phyloP scores from a whole-genome alignment of 345 rosid species.

The Brassica incana region DNA sequence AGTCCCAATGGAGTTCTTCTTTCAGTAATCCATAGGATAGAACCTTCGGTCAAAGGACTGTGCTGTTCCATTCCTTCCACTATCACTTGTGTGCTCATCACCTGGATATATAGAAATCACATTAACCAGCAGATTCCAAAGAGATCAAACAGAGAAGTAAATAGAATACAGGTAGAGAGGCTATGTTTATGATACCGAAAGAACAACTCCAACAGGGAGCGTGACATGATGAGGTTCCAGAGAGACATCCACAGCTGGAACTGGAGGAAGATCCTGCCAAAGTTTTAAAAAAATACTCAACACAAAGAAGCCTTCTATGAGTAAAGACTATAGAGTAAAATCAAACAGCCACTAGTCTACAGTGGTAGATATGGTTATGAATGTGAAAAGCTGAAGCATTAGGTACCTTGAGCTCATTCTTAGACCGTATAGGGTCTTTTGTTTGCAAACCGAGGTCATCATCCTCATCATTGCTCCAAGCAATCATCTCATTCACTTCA shows the following conservation, averaged over 20 bases:
- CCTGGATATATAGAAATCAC: slow-evolving; percentile 45
- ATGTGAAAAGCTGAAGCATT: slow-evolving; percentile 18
- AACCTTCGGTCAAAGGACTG: slow-evolving; percentile 79
- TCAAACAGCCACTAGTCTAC: background rate
- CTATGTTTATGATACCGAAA: slow-evolving; percentile 52
- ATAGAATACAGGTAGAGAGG: slow-evolving; percentile 13
- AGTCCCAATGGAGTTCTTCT: slow-evolving; percentile 65
- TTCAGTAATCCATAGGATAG: slow-evolving; percentile 82
- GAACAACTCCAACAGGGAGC: slow-evolving; percentile 78
- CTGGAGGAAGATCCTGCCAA: slow-evolving; percentile 76
- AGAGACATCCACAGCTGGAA: slow-evolving; percentile 61
- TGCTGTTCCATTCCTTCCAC: slow-evolving; percentile 86
- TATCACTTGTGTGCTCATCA: slow-evolving; percentile 69
- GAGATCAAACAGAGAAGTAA: slow-evolving; percentile 18
- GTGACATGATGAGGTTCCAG: slow-evolving; percentile 67
- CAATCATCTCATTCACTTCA: slow-evolving; percentile 48
- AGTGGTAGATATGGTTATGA: background rate
- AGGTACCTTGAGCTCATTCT: slow-evolving; percentile 76
- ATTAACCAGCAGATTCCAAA: slow-evolving; percentile 5
- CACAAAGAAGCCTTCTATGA: background rate
- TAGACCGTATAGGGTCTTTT: slow-evolving; percentile 71
- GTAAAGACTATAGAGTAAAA: background rate
- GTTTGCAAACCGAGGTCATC: slow-evolving; percentile 44
- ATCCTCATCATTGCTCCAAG: slow-evolving; percentile 50
- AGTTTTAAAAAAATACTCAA: background rate